Evolutionary conservation across 2,329 filamentous ascomycete species (phyloP), one percentile per base, ranked within the genome.

Genomic region (Talaromyces marneffei): DNA sequence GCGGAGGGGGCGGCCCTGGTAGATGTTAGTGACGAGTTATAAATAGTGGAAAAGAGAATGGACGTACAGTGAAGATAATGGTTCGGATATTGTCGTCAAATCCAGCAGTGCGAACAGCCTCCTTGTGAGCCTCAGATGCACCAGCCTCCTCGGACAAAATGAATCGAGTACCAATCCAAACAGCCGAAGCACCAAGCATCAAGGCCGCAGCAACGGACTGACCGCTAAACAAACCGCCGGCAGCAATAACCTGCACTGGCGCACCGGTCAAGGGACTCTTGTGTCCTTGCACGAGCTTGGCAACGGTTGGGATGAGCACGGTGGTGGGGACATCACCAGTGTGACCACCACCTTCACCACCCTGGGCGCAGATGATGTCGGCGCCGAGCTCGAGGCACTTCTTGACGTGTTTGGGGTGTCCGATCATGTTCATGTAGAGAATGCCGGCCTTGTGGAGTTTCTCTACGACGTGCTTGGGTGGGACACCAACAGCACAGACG

Each of bases 341-440:
- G 83, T 97, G 92, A 68, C 94, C 94, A 75, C 94, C 94, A 66
- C 94, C 94, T 81, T 99, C 94, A 70, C 94, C 93, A 74, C 94
- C 94, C 81, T 99, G 94, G 57, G 94, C 94, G 82, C 93, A 97
- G 81, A 99, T 97, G 71, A 99, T 89, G 78, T 99, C 94, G 69
- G 87, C 91, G 67, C 92, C 94, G 62, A 92, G 85, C 56, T 93
- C 91, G 65, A 99, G 84, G 78, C 91, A 95, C 84, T 97, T 99
- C 79, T 91, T 85, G 66, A 96, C 93, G 81, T 99, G 94, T 87
- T 99, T 99, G 73, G 94, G 93, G 84, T 99, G 94, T 68, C 94
- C 94, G 75, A 99, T 92, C 94, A 99, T 99, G 87, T 99, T 99
- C 94, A 97, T 97, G 84, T 95, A 96, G 68, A 96, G 84, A 68